Base-by-base conservation (phyloP, 2,329 filamentous ascomycete species). In the Alternaria gansuensis region DNA sequence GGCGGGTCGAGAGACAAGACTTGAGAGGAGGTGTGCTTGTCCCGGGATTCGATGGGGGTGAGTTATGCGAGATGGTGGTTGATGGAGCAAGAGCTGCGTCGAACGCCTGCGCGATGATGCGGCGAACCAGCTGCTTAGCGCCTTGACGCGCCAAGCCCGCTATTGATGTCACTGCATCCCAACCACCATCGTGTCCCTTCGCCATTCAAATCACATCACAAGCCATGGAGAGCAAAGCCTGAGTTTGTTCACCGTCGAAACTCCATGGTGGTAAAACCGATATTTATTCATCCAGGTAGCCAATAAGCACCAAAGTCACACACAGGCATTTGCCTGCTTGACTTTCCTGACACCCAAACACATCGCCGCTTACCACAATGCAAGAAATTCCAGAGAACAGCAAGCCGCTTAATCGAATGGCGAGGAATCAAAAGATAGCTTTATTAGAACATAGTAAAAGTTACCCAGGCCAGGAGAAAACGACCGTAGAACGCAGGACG, bases 1-100 rank as follows among this genome's bases (percentile, higher is more conserved):
- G 78, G 73, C 75, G 64, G 69, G 63, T 69, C 63, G 62, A 63
- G 65, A 67, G 65, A 68, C 69, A 70, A 69, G 64, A 60, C 59
- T 60, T 66, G 60, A 52, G 44, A 46, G 33, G 54, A 46, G 57
- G 57, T 52, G 37, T 59, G 66, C 70, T 68, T 74, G 66, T 71
- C 67, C 68, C 60, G 57, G 59, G 62, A 63, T 60, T 57, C 51
- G 60, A 58, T 64, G 62, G 63, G 65, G 46, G 61, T 56, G 39
- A 36, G 65, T 58, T 61, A 58, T 65, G 58, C 63, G 64, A 62
- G 66, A 68, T 67, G 68, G 59, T 59, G 63, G 63, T 69, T 71
- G 70, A 70, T 73, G 72, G 53, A 66, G 45, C 69, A 67, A 66
- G 45, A 70, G 68, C 67, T 71, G 69, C 68, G 63, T 70, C 50